A percentile compares a stretch with the other conserved stretches of the same genome.
Conservation (phyloP, 2,329 filamentous ascomycete genomes). For the Arthrobotrys conoides region DNA sequence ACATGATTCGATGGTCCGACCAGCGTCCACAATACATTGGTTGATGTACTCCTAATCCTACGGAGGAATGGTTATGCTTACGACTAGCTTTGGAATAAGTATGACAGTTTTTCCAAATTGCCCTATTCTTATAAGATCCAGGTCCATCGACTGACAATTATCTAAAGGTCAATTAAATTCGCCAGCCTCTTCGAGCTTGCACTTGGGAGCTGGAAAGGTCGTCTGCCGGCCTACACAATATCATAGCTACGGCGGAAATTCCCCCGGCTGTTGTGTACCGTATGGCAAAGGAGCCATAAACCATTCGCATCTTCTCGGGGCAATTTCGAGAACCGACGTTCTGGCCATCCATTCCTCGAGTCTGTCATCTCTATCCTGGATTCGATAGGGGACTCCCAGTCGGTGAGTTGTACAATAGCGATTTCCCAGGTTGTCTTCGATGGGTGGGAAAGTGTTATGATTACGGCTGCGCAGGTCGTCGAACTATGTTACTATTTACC, state of each 20-base stretch:
- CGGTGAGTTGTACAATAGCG: slow-evolving; percentile 56
- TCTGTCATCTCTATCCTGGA: slow-evolving; percentile 50
- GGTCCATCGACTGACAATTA: slow-evolving; percentile 25
- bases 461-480: slow-evolving; percentile 51
- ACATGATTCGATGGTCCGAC: slow-evolving; percentile 57
- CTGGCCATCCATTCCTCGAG: slow-evolving; percentile 38
- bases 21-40: slow-evolving; percentile 25
- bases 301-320: slow-evolving; percentile 31
- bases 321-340: slow-evolving; percentile 24
- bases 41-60: slow-evolving; percentile 29
- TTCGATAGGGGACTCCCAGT: slow-evolving; percentile 46
- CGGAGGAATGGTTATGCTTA: slow-evolving; percentile 30
- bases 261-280: slow-evolving; percentile 49
- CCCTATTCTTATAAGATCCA: slow-evolving; percentile 5
- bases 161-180: slow-evolving; percentile 3
- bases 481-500: slow-evolving; percentile 41
- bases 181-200: neutral
- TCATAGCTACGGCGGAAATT: slow-evolving; percentile 41
- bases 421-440: slow-evolving; percentile 51
- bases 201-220: neutral
- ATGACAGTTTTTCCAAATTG: slow-evolving; percentile 44
- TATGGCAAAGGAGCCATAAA: slow-evolving; percentile 53
- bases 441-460: slow-evolving; percentile 45
- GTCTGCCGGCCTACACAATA: neutral
- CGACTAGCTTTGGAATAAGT: slow-evolving; percentile 20